phyloP scores from a whole-genome alignment of 805 yeast species.

The Lipomyces spencermartinsiae region DNA sequence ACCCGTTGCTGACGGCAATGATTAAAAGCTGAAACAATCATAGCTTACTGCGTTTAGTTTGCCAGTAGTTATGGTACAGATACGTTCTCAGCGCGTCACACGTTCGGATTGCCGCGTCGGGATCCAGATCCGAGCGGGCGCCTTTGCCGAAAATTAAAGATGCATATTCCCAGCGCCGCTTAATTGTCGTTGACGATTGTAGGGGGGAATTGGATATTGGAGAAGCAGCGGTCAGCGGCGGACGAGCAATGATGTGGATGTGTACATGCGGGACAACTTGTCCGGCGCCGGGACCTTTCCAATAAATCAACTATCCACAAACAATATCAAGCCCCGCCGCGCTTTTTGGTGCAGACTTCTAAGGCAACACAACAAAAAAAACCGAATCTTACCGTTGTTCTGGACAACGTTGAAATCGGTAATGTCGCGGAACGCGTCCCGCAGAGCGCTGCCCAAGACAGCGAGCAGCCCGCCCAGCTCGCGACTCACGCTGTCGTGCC shows the following conservation, averaged over 20 bases:
- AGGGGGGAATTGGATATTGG: neutral
- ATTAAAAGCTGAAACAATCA: neutral
- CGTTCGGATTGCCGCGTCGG: slow-evolving; percentile 29
- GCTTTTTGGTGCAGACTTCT: neutral
- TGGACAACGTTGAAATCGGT: slow-evolving; percentile 48
- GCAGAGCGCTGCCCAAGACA: slow-evolving; percentile 41
- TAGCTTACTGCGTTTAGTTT: neutral
- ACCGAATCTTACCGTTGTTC: slow-evolving; percentile 59
- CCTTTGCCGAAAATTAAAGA: slow-evolving; percentile 46
- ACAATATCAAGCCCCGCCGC: neutral
- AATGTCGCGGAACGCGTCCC: slow-evolving; percentile 33
- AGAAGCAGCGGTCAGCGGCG: neutral
- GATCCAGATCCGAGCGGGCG: slow-evolving; percentile 45
- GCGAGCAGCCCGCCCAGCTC: slow-evolving; percentile 44
- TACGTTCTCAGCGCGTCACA: slow-evolving; percentile 3
- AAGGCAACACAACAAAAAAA: neutral
- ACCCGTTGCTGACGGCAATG: neutral
- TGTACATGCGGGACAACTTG: slow-evolving; percentile 94
- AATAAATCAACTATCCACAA: neutral
- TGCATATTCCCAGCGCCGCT: slow-evolving; percentile 39
- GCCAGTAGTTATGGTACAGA: slow-evolving; percentile 3
- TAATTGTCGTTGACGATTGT: neutral
- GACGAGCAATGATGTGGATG: slow-evolving; percentile 83
- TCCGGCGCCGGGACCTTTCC: slow-evolving; percentile 68
- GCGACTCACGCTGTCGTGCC: slow-evolving; percentile 1